A percentile compares a stretch with the other conserved stretches of the same genome.
phyloP scores from a whole-genome alignment of 176 grass and related monocot species.

The Avena insularis region DNA sequence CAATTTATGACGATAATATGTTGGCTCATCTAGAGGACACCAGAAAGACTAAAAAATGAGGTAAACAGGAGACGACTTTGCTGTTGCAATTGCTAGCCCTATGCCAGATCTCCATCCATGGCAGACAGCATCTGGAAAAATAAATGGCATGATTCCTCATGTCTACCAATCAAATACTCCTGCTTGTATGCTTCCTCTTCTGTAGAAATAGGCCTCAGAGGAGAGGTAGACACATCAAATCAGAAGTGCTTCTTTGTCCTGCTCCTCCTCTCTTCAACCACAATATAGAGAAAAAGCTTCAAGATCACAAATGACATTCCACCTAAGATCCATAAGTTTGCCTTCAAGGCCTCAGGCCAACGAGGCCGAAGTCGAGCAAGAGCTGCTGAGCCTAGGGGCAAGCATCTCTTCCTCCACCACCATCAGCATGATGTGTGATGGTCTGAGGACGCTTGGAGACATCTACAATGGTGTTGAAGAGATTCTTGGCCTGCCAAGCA shows the following conservation, averaged over 20 bases:
- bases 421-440: too few relatives aligned
- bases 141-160: not conserved
- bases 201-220: slow-evolving; percentile 19
- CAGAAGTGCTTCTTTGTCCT: slow-evolving; percentile 11
- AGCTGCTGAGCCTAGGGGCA: too few relatives aligned
- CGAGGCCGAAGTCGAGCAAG: slow-evolving; percentile 12
- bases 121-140: slow-evolving; percentile 24
- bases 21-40: not conserved
- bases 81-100: not conserved
- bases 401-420: too few relatives aligned
- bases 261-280: not conserved
- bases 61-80: not conserved
- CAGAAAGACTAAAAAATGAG: not conserved
- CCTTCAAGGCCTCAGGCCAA: slow-evolving; percentile 30
- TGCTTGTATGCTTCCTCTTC: not conserved
- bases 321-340: slow-evolving; percentile 41
- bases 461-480: too few relatives aligned
- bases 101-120: not conserved
- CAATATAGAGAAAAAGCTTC: slow-evolving; percentile 14
- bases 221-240: slow-evolving; percentile 14
- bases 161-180: slow-evolving; percentile 11
- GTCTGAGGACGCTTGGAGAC: too few relatives aligned
- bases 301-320: slow-evolving; percentile 24
- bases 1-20: slow-evolving; percentile 3
- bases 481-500: too few relatives aligned